Conservation (phyloP, 2,329 filamentous ascomycete genomes). For the Pseudopithomyces chartarum region DNA sequence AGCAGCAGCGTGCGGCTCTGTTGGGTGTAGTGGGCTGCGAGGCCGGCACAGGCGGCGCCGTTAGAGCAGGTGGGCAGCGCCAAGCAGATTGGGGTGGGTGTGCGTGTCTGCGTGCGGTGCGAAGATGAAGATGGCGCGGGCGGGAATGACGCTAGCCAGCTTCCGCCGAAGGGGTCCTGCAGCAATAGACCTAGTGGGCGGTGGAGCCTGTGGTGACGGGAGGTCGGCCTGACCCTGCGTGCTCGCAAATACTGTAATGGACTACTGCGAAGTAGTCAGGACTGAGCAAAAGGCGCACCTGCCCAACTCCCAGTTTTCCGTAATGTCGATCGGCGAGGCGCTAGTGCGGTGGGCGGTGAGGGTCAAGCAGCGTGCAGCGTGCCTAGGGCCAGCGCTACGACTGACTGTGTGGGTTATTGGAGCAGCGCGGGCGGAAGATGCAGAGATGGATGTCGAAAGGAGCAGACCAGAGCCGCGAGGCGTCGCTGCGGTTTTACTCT, state of each 20-base stretch:
- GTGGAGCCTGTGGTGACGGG: slow-evolving; percentile 8
- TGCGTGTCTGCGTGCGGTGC: slow-evolving; percentile 15
- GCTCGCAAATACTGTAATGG: slow-evolving; percentile 7
- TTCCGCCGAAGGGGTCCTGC: slow-evolving; percentile 26
- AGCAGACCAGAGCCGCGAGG: too few relatives aligned
- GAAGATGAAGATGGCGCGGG: slow-evolving; percentile 1
- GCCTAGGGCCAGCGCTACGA: neutral
- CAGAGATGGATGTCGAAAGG: neutral
- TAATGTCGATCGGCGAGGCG: slow-evolving; percentile 9
- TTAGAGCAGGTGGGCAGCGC: slow-evolving; percentile 30
- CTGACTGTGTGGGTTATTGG: too few relatives aligned
- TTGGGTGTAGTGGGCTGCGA: slow-evolving; percentile 9
- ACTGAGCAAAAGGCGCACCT: neutral
- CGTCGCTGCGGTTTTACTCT: neutral
- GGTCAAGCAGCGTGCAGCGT: neutral
- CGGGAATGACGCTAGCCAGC: slow-evolving; percentile 26
- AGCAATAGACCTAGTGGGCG: slow-evolving; percentile 10
- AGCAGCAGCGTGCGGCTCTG: slow-evolving; percentile 6
- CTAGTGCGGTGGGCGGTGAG: slow-evolving; percentile 6
- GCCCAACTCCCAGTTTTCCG: slow-evolving; percentile 6
- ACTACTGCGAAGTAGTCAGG: neutral
- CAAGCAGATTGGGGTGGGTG: slow-evolving; percentile 28
- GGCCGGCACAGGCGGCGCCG: slow-evolving; percentile 25
- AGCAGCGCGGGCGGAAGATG: too few relatives aligned
- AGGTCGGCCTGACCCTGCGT: slow-evolving; percentile 20